Evolutionary conservation across 2,329 filamentous ascomycete species (phyloP), one percentile per base, ranked within the genome.

Genomic region (Stachybotrys chlorohalonatus): DNA sequence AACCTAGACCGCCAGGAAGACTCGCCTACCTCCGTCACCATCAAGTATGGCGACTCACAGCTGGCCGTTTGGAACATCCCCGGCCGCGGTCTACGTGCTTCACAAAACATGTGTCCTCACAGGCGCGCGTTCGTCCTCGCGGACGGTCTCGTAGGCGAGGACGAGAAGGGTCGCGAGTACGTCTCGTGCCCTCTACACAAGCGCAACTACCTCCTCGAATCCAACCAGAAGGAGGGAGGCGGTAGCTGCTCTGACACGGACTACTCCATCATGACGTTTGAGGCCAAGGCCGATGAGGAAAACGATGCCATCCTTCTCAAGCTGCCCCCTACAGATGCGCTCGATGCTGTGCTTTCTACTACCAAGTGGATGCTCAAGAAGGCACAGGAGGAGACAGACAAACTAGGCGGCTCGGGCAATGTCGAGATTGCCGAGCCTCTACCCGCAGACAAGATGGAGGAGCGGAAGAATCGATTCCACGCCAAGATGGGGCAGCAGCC

Each of bases 41-140:
- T 96, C 70, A 94, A 95, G 75, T 82, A 89, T 48, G 89, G 91
- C 48, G 90, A 95, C 68, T 95, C 90, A 0, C 91, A 96, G 70
- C 80, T 96, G 2, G 90, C 91, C 7, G 75, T 96, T 53, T 96
- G 92, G 82, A 88, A 90, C 63, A 81, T 95, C 58, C 82, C 83
- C 53, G 90, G 90, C 17, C 81, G 81, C 53, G 46, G 46, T 8
- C 95, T 86, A 76, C 93, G 93, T 69, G 88, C 89, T 56, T 88
- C 87, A 13, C 91, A 96, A 73, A 90, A 96, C 67, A 96, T 96
- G 91, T 96, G 91, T 68, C 91, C 91, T 9, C 90, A 95, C 74
- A 94, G 93, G 72, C 86, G 90, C 11, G 86, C 90, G 1, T 96
- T 96, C 64, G 86, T 92, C n/a, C 82, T 96, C 31, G 87, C 87